A percentile compares a stretch with the other conserved stretches of the same genome.
These are phyloP conservation scores for Excoecaria cochinchinensis DNA, from an alignment of 345 rosid species.

Conservation along the genomic window DNA sequence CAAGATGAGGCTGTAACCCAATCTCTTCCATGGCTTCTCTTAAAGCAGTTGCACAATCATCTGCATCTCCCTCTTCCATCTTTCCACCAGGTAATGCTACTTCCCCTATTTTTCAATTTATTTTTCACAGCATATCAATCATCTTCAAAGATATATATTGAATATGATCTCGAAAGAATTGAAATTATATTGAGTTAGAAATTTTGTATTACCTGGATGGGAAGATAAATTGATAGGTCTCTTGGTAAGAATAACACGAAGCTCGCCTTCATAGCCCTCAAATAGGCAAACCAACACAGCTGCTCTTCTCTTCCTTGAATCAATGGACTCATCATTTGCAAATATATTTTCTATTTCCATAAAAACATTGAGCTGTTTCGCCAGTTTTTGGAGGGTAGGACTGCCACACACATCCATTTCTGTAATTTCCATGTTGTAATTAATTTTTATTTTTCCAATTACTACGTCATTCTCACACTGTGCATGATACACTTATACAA, in stretches of 20 bases:
- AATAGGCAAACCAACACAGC: conserved; percentile 50
- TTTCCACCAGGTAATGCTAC: conserved; percentile 51
- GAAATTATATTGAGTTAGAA: neutral
- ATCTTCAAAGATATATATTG: no score
- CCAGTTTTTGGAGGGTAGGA: conserved; percentile 23
- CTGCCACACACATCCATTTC: neutral
- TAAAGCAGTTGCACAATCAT: conserved; percentile 36
- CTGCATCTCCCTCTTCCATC: conserved; percentile 39
- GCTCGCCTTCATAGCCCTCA: conserved; percentile 33
- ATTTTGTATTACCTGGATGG: conserved; percentile 24
- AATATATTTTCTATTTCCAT: neutral
- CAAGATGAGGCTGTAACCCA: conserved; percentile 39
- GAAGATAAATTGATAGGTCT: conserved; percentile 43
- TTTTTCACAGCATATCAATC: no score
- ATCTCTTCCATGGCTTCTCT: conserved; percentile 46
- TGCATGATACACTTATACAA: no score
- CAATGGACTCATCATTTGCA: conserved; percentile 1
- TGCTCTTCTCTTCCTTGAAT: conserved; percentile 29
- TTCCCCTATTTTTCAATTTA: conserved; percentile 28
- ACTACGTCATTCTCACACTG: no score
- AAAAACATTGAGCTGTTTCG: conserved; percentile 21
- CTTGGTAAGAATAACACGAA: conserved; percentile 44
- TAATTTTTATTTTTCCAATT: no score
- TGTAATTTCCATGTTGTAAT: no score
- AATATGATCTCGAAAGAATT: no score